These are phyloP conservation scores for Sporothrix inflata DNA, from an alignment of 2,329 filamentous ascomycete species.

Conservation along the genomic window DNA sequence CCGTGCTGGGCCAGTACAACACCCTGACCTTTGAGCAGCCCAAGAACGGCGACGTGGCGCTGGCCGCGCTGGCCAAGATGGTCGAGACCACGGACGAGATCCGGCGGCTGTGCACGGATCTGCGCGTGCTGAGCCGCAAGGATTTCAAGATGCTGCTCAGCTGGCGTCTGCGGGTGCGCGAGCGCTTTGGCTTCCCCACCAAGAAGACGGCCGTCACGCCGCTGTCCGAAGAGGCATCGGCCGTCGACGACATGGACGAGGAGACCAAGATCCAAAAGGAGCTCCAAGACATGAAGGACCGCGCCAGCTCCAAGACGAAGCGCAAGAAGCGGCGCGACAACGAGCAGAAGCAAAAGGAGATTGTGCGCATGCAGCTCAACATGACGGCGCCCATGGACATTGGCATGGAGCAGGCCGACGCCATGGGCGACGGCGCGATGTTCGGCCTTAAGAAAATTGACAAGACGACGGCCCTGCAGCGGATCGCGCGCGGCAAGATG, in stretches of 20 bases:
- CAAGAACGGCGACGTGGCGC: constrained; percentile 79
- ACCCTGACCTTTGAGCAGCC: constrained; percentile 80
- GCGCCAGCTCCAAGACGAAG: constrained; percentile 75
- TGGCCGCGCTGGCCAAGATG: constrained; percentile 82
- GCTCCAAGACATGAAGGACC: constrained; percentile 78
- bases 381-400: constrained; percentile 97
- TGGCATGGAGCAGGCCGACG: constrained; percentile 83
- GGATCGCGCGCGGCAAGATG: constrained; percentile 80
- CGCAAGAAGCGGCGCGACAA: constrained; percentile 86
- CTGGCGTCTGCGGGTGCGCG: constrained; percentile 87
- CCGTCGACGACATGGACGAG: constrained; percentile 90
- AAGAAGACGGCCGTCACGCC: constrained; percentile 64
- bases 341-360: constrained; percentile 90
- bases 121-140: constrained; percentile 89
- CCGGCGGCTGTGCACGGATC: constrained; percentile 73
- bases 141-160: constrained; percentile 89
- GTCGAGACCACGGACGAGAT: constrained; percentile 87
- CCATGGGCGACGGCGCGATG: constrained; percentile 78
- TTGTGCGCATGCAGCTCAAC: constrained; percentile 94
- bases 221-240: constrained; percentile 71
- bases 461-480: constrained; percentile 69
- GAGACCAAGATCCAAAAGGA: constrained; percentile 90
- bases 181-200: constrained; percentile 82
- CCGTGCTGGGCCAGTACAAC: constrained; percentile 85
- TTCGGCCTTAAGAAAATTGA: constrained; percentile 85